Conservation (phyloP, 106 monocot species). For the Dioscorea zingiberensis region DNA sequence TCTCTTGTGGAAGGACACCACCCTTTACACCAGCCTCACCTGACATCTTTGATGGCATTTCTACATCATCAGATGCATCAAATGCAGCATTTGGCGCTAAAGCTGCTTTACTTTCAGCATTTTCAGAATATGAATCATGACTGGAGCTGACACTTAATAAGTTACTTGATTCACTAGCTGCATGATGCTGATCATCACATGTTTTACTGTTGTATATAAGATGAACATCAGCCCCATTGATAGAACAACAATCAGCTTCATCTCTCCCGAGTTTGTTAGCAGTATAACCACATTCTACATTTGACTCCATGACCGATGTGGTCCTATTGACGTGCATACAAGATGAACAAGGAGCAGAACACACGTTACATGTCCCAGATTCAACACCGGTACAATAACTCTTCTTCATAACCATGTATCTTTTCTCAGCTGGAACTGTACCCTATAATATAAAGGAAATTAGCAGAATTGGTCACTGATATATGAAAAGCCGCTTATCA, state of each 20-base stretch:
- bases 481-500: no score
- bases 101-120: conserved; percentile 42
- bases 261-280: conserved; percentile 18
- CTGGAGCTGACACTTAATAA: conserved; percentile 30
- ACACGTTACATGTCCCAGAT: conserved; percentile 89
- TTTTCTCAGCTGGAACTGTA: conserved; percentile 8
- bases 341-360: conserved; percentile 84
- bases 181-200: conserved; percentile 13
- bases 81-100: conserved; percentile 24
- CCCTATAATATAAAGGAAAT: conserved; percentile 10
- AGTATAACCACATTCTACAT: conserved; percentile 36
- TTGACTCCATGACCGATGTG: conserved; percentile 38
- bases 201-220: conserved; percentile 19
- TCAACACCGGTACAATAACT: conserved; percentile 17
- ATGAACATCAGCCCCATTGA: conserved; percentile 10
- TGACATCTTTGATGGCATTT: conserved; percentile 32
- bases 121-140: conserved; percentile 33
- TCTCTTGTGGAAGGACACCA: not conserved
- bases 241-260: conserved; percentile 37
- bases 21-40: conserved; percentile 13
- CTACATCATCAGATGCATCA: conserved; percentile 47
- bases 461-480: no score
- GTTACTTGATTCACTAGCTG: conserved; percentile 37
- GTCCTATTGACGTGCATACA: conserved; percentile 58
- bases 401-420: conserved; percentile 2